These are phyloP conservation scores for Hyphopichia wangnamkhiaoensis DNA, from an alignment of 1,139 yeast species.

Conservation along the genomic window DNA sequence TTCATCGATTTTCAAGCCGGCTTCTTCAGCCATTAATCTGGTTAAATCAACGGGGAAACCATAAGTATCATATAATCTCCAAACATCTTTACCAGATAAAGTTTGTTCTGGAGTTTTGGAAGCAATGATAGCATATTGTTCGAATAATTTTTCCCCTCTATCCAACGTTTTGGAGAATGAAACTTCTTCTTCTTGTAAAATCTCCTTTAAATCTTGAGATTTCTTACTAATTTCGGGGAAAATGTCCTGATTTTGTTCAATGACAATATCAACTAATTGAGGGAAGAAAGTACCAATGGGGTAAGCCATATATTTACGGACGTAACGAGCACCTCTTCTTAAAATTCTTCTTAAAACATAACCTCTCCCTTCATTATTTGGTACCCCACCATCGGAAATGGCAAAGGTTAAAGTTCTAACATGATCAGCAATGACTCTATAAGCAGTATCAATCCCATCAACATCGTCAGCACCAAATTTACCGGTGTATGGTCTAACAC, in stretches of 20 bases:
- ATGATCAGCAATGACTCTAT: conserved; percentile 97
- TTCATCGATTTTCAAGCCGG: conserved; percentile 91
- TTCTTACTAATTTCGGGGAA: conserved; percentile 88
- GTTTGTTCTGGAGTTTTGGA: conserved; percentile 72
- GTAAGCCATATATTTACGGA: conserved; percentile 91
- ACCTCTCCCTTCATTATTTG: conserved; percentile 98
- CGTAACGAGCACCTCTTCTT: conserved; percentile 97
- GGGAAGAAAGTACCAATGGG: conserved; percentile 95
- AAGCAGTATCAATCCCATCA: conserved; percentile 97
- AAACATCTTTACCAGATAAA: conserved; percentile 89
- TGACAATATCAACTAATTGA: conserved; percentile 87
- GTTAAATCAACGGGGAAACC: conserved; percentile 99
- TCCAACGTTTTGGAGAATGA: conserved; percentile 94
- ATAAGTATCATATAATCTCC: conserved; percentile 98
- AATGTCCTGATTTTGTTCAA: conserved; percentile 80
- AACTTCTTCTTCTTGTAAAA: conserved; percentile 92
- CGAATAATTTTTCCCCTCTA: conserved; percentile 96
- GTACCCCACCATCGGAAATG: conserved; percentile 97
- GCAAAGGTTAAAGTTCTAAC: conserved; percentile 97
- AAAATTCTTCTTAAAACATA: conserved; percentile 94
- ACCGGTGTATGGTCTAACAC: conserved; percentile 88
- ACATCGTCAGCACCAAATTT: conserved; percentile 88
- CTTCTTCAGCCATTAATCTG: conserved; percentile 97
- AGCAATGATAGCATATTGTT: conserved; percentile 86
- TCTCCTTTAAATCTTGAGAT: conserved; percentile 78